A percentile compares a stretch with the other conserved stretches of the same genome.
Conservation (phyloP, 768 basidiomycete species). For the Punctularia strigosozonata region DNA sequence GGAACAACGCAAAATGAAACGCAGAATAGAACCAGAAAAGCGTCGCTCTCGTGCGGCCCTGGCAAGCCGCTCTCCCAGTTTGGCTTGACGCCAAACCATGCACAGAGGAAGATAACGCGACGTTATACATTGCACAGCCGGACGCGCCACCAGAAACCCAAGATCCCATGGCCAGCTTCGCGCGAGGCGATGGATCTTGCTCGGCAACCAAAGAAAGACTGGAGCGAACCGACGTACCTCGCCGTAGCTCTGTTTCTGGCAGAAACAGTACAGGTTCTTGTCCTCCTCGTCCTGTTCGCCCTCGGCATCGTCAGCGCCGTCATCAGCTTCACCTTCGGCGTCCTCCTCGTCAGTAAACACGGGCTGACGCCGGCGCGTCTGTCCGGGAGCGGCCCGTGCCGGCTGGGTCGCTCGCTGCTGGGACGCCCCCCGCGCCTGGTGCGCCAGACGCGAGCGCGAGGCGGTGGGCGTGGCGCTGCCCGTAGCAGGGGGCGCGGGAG, state of each 20-base stretch:
- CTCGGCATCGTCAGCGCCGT: slow-evolving; percentile 13
- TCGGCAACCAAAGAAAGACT: too few relatives aligned
- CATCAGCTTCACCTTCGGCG: slow-evolving; percentile 14
- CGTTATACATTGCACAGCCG: too few relatives aligned
- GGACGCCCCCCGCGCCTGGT: slow-evolving; percentile 12
- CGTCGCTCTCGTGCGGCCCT: too few relatives aligned
- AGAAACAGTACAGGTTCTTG: slow-evolving; percentile 50
- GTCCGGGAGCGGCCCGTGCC: background rate
- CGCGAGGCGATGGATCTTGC: too few relatives aligned
- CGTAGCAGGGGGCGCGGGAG: slow-evolving; percentile 17
- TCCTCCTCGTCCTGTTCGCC: slow-evolving; percentile 31
- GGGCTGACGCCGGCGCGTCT: too few relatives aligned
- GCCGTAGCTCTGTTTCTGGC: slow-evolving; percentile 50
- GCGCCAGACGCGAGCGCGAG: slow-evolving; percentile 17
- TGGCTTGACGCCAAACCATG: too few relatives aligned
- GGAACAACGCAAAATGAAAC: too few relatives aligned
- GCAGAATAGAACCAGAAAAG: too few relatives aligned
- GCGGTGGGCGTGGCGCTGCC: slow-evolving; percentile 6
- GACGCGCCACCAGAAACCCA: too few relatives aligned
- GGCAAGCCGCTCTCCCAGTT: too few relatives aligned
- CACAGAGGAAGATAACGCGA: too few relatives aligned
- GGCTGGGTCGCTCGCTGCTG: background rate
- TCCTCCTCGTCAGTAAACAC: slow-evolving; percentile 1
- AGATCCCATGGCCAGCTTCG: too few relatives aligned
- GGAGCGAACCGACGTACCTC: slow-evolving; percentile 25